phyloP scores from a whole-genome alignment of 2,329 filamentous ascomycete species.

The Colletotrichum kahawae region DNA sequence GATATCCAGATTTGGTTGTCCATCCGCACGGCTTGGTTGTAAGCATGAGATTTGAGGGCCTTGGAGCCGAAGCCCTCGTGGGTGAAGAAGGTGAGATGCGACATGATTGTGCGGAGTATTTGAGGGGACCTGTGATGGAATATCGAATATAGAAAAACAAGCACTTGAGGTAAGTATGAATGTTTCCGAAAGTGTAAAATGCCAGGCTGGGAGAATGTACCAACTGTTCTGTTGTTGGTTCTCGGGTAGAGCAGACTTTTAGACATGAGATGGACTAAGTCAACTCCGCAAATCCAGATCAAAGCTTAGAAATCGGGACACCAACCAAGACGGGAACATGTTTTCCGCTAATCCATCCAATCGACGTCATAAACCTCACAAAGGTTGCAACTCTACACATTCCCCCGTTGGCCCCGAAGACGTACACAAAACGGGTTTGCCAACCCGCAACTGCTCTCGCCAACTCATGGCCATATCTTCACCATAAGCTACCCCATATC shows the following conservation, averaged over 20 bases:
- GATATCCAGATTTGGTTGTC: neutral
- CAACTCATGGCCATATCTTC: neutral
- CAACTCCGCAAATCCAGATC: neutral
- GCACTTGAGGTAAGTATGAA: neutral
- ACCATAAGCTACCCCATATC: rapidly evolving
- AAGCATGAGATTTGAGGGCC: neutral
- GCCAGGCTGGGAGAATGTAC: too few species aligned
- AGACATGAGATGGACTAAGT: rapidly evolving
- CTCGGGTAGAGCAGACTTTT: neutral
- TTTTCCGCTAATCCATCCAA: neutral
- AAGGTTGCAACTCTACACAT: rapidly evolving
- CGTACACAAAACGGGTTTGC: too few species aligned
- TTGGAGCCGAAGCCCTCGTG: neutral
- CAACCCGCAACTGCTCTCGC: neutral
- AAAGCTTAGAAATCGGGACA: neutral
- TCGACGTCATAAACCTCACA: neutral
- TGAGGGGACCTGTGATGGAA: neutral
- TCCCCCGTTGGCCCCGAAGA: too few species aligned
- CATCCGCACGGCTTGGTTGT: neutral
- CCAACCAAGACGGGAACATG: neutral
- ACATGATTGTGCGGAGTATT: neutral
- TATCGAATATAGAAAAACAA: neutral
- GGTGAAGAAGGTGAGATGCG: neutral
- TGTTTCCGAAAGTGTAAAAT: too few species aligned
- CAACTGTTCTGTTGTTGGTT: too few species aligned